Evolutionary conservation across 371 early-diverging fungal genomes (phyloP), one percentile per base, ranked within the genome.

Genomic region (Homolaphlyctis polyrhiza): DNA sequence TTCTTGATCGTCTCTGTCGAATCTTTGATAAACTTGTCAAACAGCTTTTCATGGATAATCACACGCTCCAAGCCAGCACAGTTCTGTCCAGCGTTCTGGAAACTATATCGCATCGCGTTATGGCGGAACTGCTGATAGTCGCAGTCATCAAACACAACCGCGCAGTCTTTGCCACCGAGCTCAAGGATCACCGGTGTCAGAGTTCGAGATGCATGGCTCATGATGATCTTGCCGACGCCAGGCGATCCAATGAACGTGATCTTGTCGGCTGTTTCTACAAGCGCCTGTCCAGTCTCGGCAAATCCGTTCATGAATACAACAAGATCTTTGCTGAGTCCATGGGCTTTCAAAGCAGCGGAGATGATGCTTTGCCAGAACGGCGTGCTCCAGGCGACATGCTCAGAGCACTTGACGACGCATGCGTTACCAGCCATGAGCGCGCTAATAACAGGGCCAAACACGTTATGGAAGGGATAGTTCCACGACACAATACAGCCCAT

Each of bases 151-250:
- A 88, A 80, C 35, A 91, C 75, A 57, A 93, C 84, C 33, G 89
- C 90, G 55, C 86, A 85, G 77, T 92, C 91, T 72, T 93, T 93
- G 60, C 96, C 96, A 58, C 96, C 96, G 39, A 96, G 79, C 77
- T 95, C 96, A 13, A 95, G 83, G n/a, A 91, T 80, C 60, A 91
- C 89, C 0, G 93, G 95, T 3, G 91, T 91, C 60, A 96, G 77
- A 23, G 83, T 68, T 43, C 83, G 77, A 30, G 88, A 77, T 18
- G 94, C 94, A 30, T 87, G 83, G 35, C 73, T 76, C 77, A 89
- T 90, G 33, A 77, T 62, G 50, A 85, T 66, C 67, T 84, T 85
- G 34, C 94, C 94, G 27, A 93, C 92, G 57, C 75, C 78, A 27
- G 92, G 89, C 2, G 92, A 91, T 21, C 91, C 91, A 66, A 92